Conservation (phyloP, 129 eudicot genomes). For the Flaveria linearis region DNA sequence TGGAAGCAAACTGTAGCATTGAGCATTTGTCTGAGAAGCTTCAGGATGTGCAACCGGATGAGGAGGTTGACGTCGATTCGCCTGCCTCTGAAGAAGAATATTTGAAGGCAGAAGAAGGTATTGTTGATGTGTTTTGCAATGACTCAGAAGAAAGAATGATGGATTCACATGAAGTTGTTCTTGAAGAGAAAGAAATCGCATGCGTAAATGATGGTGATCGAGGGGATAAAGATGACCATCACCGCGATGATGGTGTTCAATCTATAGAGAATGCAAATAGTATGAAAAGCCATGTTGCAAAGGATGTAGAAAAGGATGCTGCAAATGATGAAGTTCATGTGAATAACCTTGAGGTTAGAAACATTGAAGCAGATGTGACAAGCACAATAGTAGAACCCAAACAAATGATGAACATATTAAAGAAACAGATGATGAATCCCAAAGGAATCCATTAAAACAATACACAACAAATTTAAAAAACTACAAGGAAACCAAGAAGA, state of each 20-base stretch:
- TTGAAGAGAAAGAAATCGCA: slow-evolving; percentile 15
- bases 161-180: slow-evolving; percentile 12
- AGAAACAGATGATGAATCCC: slow-evolving; percentile 5
- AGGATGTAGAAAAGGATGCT: background rate
- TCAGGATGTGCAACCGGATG: slow-evolving; percentile 58
- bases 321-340: background rate
- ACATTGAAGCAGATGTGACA: background rate
- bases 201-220: background rate
- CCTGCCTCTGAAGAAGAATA: slow-evolving; percentile 22
- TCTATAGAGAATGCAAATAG: background rate
- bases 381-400: slow-evolving; percentile 36
- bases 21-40: slow-evolving; percentile 54
- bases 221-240: background rate
- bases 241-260: background rate
- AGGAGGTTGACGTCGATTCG: slow-evolving; percentile 43
- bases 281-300: background rate
- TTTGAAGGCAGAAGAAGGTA: slow-evolving; percentile 16
- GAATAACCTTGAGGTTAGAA: background rate
- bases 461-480: slow-evolving; percentile 61
- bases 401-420: slow-evolving; percentile 10
- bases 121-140: slow-evolving; percentile 1
- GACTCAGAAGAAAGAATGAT: background rate
- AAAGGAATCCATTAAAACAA: slow-evolving; percentile 52
- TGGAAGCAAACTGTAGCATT: slow-evolving; percentile 48
- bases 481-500: slow-evolving; percentile 71